Evolutionary conservation across 441 rosid species (phyloP), one percentile per base, ranked within the genome.

Genomic region (Aquilaria agallochum): DNA sequence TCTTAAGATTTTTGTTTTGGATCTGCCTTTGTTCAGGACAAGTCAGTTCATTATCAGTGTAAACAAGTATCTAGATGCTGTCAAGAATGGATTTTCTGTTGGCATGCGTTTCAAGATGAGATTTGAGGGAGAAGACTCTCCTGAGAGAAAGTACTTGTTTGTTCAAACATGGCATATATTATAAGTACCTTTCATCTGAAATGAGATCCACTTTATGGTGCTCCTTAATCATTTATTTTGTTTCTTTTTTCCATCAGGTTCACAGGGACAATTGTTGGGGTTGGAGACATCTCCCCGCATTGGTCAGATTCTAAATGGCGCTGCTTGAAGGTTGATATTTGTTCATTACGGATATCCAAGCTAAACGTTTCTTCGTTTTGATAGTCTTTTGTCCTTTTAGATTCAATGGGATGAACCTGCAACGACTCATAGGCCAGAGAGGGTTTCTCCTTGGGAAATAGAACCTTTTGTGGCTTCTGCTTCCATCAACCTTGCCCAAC

Each of bases 91-190:
- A 48, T 87, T 81, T 66, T 31, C 85, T 11, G 78, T 85, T 53
- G 98, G 98, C 55, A 85, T 81, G 92, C 81, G 97, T 65, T 95
- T 85, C 81, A 95, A 88, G 78, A 90, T 92, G 99, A 88, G 89
- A 78, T 95, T 95, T 68, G 99, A 95, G 74, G 97, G 90, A 42
- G 98, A 95, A 62, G 99, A 95, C 74, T 80, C 90, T 61, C 88
- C 93, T 66, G 99, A 95, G 72, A 88, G 90, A 83, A 83, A 92
- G 99, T 92, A 67, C 3, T 10, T 60, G 32, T 59, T 58, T 49
- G 52, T 20, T 20, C 27, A 20, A 20, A 20, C 27, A 20, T 20
- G 27, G 1, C 27, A 20, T 20, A 20, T 20, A 20, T 20, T 20
- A 20, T 20, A 20, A 20, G 27, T 9, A 30, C 45, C 30, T 12